phyloP scores from a whole-genome alignment of 805 yeast species.

The Saturnispora mendoncae region DNA sequence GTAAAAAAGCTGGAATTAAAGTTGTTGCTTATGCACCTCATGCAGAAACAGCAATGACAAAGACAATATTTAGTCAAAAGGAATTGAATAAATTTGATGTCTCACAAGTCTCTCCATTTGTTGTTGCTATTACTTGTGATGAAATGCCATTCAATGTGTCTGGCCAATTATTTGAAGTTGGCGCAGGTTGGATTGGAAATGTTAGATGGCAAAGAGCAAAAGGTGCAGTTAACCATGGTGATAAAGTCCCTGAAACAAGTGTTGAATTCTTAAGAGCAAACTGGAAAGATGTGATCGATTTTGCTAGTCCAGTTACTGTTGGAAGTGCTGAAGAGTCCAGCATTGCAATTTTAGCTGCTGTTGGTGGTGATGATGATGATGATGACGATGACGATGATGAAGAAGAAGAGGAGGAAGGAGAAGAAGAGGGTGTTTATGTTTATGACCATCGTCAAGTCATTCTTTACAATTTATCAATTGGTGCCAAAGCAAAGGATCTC shows the following conservation, averaged over 20 bases:
- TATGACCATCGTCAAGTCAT: conserved; percentile 66
- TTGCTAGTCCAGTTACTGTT: conserved; percentile 43
- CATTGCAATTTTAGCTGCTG: conserved; percentile 64
- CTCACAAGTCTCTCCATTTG: conserved; percentile 81
- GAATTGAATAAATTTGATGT: conserved; percentile 83
- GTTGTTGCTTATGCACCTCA: conserved; percentile 91
- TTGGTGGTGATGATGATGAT: conserved; percentile 40
- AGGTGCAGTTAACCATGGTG: conserved; percentile 62
- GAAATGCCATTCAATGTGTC: conserved; percentile 43
- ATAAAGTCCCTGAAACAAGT: conserved; percentile 36
- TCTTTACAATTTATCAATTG: conserved; percentile 82
- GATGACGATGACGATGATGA: conserved; percentile 33
- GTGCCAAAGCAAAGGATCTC: conserved; percentile 71
- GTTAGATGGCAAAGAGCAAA: conserved; percentile 93
- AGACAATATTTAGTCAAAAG: conserved; percentile 68
- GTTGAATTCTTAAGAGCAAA: conserved; percentile 59
- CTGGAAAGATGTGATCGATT: conserved; percentile 61
- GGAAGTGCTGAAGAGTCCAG: conserved; percentile 69
- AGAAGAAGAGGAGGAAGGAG: conserved; percentile 37
- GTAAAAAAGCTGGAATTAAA: conserved; percentile 64
- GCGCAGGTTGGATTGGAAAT: conserved; percentile 94
- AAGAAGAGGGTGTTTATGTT: conserved; percentile 38
- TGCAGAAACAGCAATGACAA: conserved; percentile 97
- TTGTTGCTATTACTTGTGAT: conserved; percentile 71
- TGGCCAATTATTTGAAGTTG: conserved; percentile 84